These are phyloP conservation scores for Alternaria ventricosa DNA, from an alignment of 2,329 filamentous ascomycete genomes.

Conservation along the genomic window DNA sequence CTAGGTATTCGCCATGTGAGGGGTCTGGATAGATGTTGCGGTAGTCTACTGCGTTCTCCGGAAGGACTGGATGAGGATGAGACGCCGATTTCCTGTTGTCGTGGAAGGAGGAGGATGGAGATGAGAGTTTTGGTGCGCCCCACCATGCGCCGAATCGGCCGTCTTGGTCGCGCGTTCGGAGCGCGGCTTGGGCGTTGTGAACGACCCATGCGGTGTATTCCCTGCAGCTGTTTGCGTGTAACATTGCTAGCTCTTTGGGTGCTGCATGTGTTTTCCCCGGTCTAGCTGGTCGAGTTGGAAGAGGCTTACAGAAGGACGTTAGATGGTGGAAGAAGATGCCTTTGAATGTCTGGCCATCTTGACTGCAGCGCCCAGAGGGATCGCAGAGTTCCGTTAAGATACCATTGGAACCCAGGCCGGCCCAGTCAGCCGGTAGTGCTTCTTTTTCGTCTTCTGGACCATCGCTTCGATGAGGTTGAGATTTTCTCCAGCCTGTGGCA, in stretches of 20 bases:
- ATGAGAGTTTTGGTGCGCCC: slow-evolving; percentile 57
- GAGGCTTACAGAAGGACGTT: slow-evolving; percentile 73
- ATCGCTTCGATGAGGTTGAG: not conserved
- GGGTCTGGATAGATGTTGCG: not conserved
- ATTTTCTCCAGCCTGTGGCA: slow-evolving; percentile 76
- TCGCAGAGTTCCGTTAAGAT: slow-evolving; percentile 88
- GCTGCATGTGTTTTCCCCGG: slow-evolving; percentile 54
- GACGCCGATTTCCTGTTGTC: not conserved
- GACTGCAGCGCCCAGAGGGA: slow-evolving; percentile 73
- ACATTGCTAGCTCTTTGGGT: slow-evolving; percentile 21
- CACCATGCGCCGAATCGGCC: slow-evolving; percentile 91
- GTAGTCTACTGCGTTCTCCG: slow-evolving; percentile 12
- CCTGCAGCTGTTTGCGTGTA: slow-evolving; percentile 68
- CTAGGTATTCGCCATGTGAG: not conserved
- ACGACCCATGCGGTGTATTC: slow-evolving; percentile 77
- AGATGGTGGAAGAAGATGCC: slow-evolving; percentile 94
- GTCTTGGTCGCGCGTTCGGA: slow-evolving; percentile 68
- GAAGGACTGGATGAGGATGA: not conserved
- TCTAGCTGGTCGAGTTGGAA: slow-evolving; percentile 58
- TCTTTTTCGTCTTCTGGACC: not conserved
- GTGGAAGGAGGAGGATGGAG: not conserved
- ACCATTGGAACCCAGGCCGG: slow-evolving; percentile 77
- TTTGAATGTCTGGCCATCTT: slow-evolving; percentile 90
- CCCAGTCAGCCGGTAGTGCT: slow-evolving; percentile 58
- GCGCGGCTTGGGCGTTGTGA: slow-evolving; percentile 77